Evolutionary conservation across 768 basidiomycete genomes (phyloP).

Genomic region (Boletus fagicola): DNA sequence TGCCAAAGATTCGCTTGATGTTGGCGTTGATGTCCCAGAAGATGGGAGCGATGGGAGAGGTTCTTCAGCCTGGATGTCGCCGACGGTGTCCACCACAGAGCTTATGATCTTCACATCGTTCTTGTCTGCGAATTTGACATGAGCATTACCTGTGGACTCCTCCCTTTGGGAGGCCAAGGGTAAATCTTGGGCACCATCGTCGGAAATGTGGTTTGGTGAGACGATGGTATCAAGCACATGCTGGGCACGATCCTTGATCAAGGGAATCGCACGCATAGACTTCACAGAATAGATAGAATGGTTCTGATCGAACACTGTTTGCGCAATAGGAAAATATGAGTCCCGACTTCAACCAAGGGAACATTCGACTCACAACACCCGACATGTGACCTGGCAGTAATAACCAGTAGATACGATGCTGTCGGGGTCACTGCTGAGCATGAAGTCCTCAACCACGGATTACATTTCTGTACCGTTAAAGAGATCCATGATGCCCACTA

Average conservation of each 20-base stretch:
- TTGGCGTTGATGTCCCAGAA: conserved; percentile 55
- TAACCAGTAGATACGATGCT: conserved; percentile 78
- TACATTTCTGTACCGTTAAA: conserved; percentile 53
- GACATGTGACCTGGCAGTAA: conserved; percentile 59
- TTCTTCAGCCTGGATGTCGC: conserved; percentile 1
- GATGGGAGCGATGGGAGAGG: conserved; percentile 26
- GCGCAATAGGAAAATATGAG: conserved; percentile 1
- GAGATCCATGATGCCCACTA: conserved; percentile 71
- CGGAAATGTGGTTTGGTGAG: conserved; percentile 44
- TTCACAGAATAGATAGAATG: conserved; percentile 68
- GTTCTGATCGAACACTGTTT: conserved; percentile 59
- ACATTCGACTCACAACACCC: conserved; percentile 56
- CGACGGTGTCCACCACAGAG: conserved; percentile 25
- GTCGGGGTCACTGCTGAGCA: conserved; percentile 17
- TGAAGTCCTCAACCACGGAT: neutral
- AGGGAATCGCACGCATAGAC: conserved; percentile 67
- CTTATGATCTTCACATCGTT: conserved; percentile 47
- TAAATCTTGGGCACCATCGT: conserved; percentile 25
- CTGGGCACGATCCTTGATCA: conserved; percentile 62
- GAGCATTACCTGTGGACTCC: conserved; percentile 25
- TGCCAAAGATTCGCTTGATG: conserved; percentile 44
- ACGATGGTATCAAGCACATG: conserved; percentile 51
- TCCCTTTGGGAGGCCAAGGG: conserved; percentile 7
- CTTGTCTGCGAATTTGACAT: conserved; percentile 54
- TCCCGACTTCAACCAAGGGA: conserved; percentile 1